Base-by-base conservation (phyloP, 106 monocot genomes). In the Gastrodia elata region DNA sequence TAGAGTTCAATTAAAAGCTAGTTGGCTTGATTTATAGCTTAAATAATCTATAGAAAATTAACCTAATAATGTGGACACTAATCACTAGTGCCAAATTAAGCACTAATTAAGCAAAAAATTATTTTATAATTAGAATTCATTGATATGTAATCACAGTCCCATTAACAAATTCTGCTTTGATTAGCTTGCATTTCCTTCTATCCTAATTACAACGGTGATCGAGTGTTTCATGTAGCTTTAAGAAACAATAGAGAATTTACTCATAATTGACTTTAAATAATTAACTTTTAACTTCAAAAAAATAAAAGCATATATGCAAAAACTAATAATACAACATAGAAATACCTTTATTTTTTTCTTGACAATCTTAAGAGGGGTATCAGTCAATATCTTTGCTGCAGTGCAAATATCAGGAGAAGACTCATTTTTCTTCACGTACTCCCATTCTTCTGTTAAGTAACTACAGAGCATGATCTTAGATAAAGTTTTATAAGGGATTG, bases 371-470 rank as follows among this genome's bases (percentile, higher is more conserved):
- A 70, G 32, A 75, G 92, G 86, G 16, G 88, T 82, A 38, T 84
- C 64, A 64, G 24, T 81, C 92, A 88, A 92, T 73, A 82, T 83
- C 38, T 48, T 86, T 57, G 83, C 80, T 37, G 78, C 59, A 68
- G 92, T 68, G 37, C 85, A 90, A 80, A 85, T 38, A 68, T 83
- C 74, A 58, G 70, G 35, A 68, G 68, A 49, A 77, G 74, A 73
- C 65, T 70, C 52, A 76, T 72, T 79, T 67, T 82, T 44, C 42
- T 82, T 73, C 27, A 92, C 22, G 80, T 76, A 86, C 10, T 73
- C 70, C 96, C 96, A 92, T 80, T 96, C 96, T 52, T 82, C 87
- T 83, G 79, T 90, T 64, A 96, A 77, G 64, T 78, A 92, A 69
- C 96, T 96, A 73, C 56, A 82, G 71, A 37, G 24, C 65, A 82